Base-by-base conservation (phyloP, 1,284 basidiomycete species). In the Rhodotorula glutinis region DNA sequence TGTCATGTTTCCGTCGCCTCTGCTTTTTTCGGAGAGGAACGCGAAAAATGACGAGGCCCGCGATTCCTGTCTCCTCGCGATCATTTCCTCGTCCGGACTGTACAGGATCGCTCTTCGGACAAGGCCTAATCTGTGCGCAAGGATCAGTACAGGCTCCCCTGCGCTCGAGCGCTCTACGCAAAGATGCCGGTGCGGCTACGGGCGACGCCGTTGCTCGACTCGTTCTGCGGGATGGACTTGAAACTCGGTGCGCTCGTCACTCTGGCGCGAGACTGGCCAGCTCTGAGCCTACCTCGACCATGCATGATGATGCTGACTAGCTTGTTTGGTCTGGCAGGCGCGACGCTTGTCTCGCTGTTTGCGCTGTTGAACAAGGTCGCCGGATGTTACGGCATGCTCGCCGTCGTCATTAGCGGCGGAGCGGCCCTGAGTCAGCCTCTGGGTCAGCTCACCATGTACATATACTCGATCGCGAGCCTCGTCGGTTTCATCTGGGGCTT, bases 311-410 rank as follows among this genome's bases (percentile, higher is more conserved):
- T n/a, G n/a, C n/a, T n/a, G n/a, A n/a, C n/a, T n/a, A n/a, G n/a
- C n/a, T n/a, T n/a, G n/a, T n/a, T n/a, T n/a, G n/a, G n/a, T n/a
- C n/a, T n/a, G n/a, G 43, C 63, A 82, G 82, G 82, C 59, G 91
- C 90, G 66, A 88, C 85, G 60, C 84, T 95, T 68, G 87, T 89
- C 67, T 82, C 94, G 23, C 83, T 94, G 61, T 95, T 96, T 74
- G 90, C 89, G 30, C 89, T 94, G 60, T 85, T 99, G 74, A 98
- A 99, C 85, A 99, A 99, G 81, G 94, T 94, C 61, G 95, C 95
- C 21, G 95, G 95, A 64, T 85, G 98, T 23, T 99, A 97, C 78
- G 95, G 95, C 61, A 86, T 99, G 71, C 88, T 98, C 60, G 92
- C 93, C 21, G 84, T 95, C 70, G 82, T 95, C 73, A 88, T 91